Percentiles rank a stretch among this genome's conserved stretches.
These are phyloP conservation scores for Paramecium tetraurelia DNA, from an alignment of 73 alveolate genomes.

Conservation along the genomic window DNA sequence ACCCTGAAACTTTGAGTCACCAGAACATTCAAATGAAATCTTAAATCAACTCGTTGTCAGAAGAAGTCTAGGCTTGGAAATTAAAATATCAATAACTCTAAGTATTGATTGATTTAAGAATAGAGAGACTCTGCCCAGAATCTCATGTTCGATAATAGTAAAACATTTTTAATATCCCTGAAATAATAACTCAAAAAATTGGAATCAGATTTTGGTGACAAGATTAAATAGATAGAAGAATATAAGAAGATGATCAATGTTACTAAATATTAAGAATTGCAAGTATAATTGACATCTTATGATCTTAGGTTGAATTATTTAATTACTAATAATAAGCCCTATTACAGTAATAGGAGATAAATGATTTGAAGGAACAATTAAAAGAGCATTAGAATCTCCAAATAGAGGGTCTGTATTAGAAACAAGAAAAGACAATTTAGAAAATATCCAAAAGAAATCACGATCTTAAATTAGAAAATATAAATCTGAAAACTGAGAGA, in stretches of 20 bases:
- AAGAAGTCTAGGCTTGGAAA: background rate
- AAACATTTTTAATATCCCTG: background rate
- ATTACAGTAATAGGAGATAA: background rate
- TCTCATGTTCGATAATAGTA: background rate
- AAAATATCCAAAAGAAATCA: background rate
- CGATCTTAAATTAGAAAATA: background rate
- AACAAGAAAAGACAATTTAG: background rate
- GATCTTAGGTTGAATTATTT: background rate
- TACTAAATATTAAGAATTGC: background rate
- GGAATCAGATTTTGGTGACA: background rate
- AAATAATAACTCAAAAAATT: background rate
- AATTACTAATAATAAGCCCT: background rate
- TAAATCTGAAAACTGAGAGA: background rate
- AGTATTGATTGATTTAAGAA: constrained; percentile 7
- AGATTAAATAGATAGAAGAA: background rate
- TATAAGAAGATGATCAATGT: background rate
- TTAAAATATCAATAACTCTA: background rate
- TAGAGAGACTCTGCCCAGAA: constrained; percentile 1
- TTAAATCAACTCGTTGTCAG: background rate
- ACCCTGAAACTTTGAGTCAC: background rate
- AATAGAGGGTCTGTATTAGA: background rate
- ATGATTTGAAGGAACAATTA: background rate
- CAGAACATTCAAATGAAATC: background rate
- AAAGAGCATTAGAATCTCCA: background rate
- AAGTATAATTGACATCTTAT: background rate